Evolutionary conservation across 176 grass and related monocot genomes (phyloP).

Genomic region (Zea luxurians): DNA sequence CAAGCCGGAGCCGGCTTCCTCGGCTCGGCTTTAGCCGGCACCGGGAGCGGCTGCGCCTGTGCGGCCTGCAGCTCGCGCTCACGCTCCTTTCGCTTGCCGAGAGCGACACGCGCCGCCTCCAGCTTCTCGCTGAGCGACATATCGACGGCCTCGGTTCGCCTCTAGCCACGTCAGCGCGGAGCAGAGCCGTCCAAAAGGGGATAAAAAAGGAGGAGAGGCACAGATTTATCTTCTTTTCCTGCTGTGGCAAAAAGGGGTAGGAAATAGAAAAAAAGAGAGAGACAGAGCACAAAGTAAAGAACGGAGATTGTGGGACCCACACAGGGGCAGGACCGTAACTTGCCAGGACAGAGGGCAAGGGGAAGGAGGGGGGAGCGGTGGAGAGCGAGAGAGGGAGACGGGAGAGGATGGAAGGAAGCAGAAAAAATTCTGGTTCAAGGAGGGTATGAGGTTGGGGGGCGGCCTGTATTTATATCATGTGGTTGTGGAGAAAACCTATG

Average conservation of each 20-base stretch:
- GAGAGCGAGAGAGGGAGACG: not conserved
- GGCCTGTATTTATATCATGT: constrained; percentile 13
- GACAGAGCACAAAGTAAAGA: not conserved
- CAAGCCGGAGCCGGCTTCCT: constrained; percentile 22
- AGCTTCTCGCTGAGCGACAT: constrained; percentile 65
- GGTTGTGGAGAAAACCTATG: accelerated
- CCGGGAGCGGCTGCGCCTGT: not conserved
- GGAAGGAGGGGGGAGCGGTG: not conserved
- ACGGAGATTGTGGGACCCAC: constrained; percentile 36
- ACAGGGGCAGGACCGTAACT: constrained; percentile 28
- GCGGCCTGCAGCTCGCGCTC: constrained; percentile 31
- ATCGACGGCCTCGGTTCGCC: constrained; percentile 26
- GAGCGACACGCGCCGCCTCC: constrained; percentile 54
- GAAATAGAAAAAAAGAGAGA: not conserved
- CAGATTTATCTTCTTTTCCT: not conserved
- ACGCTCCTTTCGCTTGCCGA: constrained; percentile 73
- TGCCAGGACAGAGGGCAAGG: not conserved
- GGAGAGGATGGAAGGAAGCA: too few relatives aligned
- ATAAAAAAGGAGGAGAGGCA: not conserved
- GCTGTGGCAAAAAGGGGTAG: not conserved
- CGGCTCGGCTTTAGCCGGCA: constrained; percentile 46
- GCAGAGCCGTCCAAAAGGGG: not conserved
- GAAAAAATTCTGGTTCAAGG: not conserved
- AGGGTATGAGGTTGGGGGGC: not conserved
- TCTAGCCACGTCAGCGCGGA: constrained; percentile 41